Percentiles rank a stretch among this genome's conserved stretches.
Evolutionary conservation across 139 green algal genomes (phyloP).

Genomic region (Coccomyxa sp.): DNA sequence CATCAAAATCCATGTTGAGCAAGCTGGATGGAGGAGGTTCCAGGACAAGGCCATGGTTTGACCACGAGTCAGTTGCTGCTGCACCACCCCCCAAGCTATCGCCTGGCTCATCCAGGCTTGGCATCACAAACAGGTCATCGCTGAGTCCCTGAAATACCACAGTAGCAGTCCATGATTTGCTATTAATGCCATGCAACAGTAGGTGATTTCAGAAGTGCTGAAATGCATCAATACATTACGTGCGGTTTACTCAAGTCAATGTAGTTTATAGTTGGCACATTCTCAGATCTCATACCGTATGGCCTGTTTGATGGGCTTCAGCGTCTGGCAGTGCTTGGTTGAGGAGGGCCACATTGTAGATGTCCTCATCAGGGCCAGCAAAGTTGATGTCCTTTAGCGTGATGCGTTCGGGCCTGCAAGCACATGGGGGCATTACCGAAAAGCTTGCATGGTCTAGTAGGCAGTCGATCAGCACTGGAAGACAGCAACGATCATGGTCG

Average conservation of each 20-base stretch:
- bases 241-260: too few species aligned
- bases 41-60: too few species aligned
- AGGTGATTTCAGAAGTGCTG: too few species aligned
- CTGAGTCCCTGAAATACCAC: slow-evolving; percentile 3
- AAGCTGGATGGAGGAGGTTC: background rate
- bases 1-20: background rate
- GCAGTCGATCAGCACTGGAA: background rate
- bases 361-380: background rate
- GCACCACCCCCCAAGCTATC: too few species aligned
- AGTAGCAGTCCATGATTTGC: background rate
- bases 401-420: background rate
- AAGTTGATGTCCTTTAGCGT: background rate
- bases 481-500: background rate
- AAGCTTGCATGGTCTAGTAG: background rate
- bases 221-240: too few species aligned
- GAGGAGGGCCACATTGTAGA: background rate
- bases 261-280: too few species aligned
- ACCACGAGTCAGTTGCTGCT: too few species aligned
- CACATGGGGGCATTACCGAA: background rate
- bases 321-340: background rate
- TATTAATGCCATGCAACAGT: too few species aligned
- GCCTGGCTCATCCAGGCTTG: slow-evolving; percentile 18
- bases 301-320: background rate
- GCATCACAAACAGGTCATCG: slow-evolving; percentile 53
- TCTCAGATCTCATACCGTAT: too few species aligned